Evolutionary conservation across 768 basidiomycete genomes (phyloP).

Genomic region (Lentinus brumalis): DNA sequence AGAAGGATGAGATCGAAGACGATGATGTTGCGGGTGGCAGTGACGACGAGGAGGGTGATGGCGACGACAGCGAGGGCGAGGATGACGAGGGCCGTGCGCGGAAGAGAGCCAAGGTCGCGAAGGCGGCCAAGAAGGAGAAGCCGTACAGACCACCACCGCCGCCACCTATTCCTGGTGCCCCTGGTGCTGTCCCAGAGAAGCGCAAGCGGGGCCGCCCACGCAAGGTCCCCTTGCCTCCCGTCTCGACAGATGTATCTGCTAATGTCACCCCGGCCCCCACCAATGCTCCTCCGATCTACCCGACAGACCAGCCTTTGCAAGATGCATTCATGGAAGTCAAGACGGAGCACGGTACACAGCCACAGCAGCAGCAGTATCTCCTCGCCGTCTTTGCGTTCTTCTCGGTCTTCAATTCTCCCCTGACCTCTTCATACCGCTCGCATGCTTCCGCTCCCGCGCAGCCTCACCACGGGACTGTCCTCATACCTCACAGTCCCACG

Average conservation of each 20-base stretch:
- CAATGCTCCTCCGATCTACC: conserved; percentile 19
- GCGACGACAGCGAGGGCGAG: conserved; percentile 45
- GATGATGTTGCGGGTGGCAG: conserved; percentile 44
- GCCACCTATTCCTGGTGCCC: conserved; percentile 33
- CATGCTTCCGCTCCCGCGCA: conserved; percentile 23
- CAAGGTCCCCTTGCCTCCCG: conserved; percentile 60
- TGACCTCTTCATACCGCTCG: conserved; percentile 45
- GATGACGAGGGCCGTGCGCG: conserved; percentile 52
- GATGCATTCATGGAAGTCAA: conserved; percentile 17
- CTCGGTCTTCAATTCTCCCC: conserved; percentile 81
- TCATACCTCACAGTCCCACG: conserved; percentile 38
- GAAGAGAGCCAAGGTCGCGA: conserved; percentile 60
- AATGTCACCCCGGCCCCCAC: conserved; percentile 12
- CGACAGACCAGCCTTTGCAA: conserved; percentile 19
- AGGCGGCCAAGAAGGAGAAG: conserved; percentile 47
- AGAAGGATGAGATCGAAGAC: conserved; percentile 58
- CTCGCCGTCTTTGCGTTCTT: conserved; percentile 83
- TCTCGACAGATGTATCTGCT: conserved; percentile 19
- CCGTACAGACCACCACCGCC: conserved; percentile 34
- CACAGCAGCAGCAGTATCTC: conserved; percentile 59
- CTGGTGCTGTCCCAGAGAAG: conserved; percentile 61
- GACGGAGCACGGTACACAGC: conserved; percentile 11
- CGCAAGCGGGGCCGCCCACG: conserved; percentile 83
- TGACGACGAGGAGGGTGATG: conserved; percentile 54
- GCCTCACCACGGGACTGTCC: conserved; percentile 60